Conservation (phyloP, 257 asterid genomes). For the Solanum sejunctum region DNA sequence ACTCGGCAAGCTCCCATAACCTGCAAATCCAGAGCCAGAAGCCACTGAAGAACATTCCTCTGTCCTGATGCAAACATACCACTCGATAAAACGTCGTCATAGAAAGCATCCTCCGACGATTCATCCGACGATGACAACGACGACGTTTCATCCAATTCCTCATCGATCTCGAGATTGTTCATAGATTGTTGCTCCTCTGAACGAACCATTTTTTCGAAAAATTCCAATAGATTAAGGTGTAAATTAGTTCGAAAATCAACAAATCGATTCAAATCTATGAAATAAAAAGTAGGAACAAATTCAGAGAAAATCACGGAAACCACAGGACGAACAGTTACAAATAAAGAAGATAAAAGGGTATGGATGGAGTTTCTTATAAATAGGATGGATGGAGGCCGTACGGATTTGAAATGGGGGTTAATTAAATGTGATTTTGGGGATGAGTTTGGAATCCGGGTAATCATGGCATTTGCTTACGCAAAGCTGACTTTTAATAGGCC, state of each 20-base stretch:
- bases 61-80: slow-evolving; percentile 26
- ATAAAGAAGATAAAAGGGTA: neutral
- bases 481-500: slow-evolving; percentile 14
- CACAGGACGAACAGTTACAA: neutral
- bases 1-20: slow-evolving; percentile 91
- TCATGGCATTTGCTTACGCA: slow-evolving; percentile 13
- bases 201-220: slow-evolving; percentile 20
- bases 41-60: slow-evolving; percentile 57
- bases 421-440: slow-evolving; percentile 10
- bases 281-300: neutral
- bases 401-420: slow-evolving; percentile 8
- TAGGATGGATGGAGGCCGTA: neutral
- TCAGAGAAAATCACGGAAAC: neutral
- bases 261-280: neutral
- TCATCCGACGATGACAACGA: slow-evolving; percentile 22
- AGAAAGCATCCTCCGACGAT: slow-evolving; percentile 20
- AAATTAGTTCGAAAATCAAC: neutral
- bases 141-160: slow-evolving; percentile 32
- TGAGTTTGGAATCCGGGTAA: slow-evolving; percentile 23
- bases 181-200: slow-evolving; percentile 32
- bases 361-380: neutral
- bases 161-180: slow-evolving; percentile 27
- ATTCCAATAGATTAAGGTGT: neutral
- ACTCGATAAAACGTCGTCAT: slow-evolving; percentile 52
- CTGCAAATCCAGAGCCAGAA: slow-evolving; percentile 78